phyloP scores from a whole-genome alignment of 2,329 filamentous ascomycete genomes.

The Plenodomus biglobosus region DNA sequence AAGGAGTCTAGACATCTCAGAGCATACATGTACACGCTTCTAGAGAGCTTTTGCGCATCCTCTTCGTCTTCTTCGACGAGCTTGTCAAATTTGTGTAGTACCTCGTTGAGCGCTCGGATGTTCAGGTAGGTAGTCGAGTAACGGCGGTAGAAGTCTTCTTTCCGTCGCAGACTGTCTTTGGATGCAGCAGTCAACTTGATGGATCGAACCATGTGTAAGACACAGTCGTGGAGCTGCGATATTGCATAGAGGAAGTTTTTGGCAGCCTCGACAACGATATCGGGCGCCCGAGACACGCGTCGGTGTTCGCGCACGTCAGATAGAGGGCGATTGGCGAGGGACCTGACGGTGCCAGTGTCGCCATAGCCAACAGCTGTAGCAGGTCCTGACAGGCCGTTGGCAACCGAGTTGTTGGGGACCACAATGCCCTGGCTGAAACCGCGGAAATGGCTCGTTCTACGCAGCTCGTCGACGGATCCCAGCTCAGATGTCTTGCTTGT shows the following conservation, averaged over 20 bases:
- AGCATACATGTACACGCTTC: conserved; percentile 39
- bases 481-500: conserved; percentile 59
- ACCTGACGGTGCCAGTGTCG: conserved; percentile 38
- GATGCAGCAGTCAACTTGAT: conserved; percentile 44
- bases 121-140: conserved; percentile 59
- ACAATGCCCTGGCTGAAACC: conserved; percentile 61
- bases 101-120: conserved; percentile 59
- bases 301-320: conserved; percentile 61
- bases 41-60: conserved; percentile 44
- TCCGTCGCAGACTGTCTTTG: conserved; percentile 46
- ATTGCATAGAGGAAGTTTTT: conserved; percentile 59
- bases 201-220: conserved; percentile 41
- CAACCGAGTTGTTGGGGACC: conserved; percentile 24
- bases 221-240: conserved; percentile 51
- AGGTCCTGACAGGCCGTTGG: conserved; percentile 36
- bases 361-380: conserved; percentile 39
- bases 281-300: conserved; percentile 49
- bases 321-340: conserved; percentile 52
- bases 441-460: conserved; percentile 56
- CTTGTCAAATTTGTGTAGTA: conserved; percentile 54
- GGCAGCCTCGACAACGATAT: conserved; percentile 58
- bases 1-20: conserved; percentile 41
- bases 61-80: conserved; percentile 55
- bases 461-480: conserved; percentile 55
- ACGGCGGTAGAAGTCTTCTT: conserved; percentile 54